Base-by-base conservation (phyloP, 257 asterid species). In the Solanum chaucha region DNA sequence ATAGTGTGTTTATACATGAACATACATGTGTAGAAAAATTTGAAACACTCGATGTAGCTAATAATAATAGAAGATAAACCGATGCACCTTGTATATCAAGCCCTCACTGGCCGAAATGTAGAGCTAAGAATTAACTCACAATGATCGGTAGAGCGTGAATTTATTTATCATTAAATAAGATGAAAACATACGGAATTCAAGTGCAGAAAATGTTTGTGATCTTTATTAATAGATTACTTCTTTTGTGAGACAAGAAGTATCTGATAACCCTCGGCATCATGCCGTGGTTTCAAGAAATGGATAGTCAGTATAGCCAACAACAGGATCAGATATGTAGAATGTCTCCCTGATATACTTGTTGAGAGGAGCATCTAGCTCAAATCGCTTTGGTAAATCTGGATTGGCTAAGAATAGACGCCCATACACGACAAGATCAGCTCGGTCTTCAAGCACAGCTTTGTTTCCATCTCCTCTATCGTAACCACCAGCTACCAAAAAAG, bases 201-300 rank as follows among this genome's bases (percentile, higher is more conserved):
- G 4, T 67, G 22, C 20, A 67, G 38, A 28, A 67, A 28, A 67
- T 12, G 38, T 20, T 12, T 14, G n/a, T 68, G 75, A 30, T 68
- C n/a, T 70, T 28, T 70, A 30, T 70, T 15, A 70, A 30, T 70
- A 70, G 75, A 70, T 30, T 22, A 70, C n/a, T 70, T 70, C n/a
- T 70, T 70, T 70, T 30, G 75, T 70, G 40, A 28, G 75, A 13
- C 40, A 30, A 30, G 34, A 65, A 24, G 85, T 86, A 20, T 30
- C 77, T 65, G 13, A 24, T 19, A 70, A 70, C 11, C 40, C 24
- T 32, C 1, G 41, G 24, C 24, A 32, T 59, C 89, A 92, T 13
- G 87, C 87, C 13, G 55, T 87, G 65, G 17, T 65, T n/a, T 86
- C 82, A 51, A 88, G 89, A 67, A 77, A 86, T 38, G 71, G 71